phyloP scores from a whole-genome alignment of 2,329 filamentous ascomycete species.

The Paraphaeosphaeria minitans region DNA sequence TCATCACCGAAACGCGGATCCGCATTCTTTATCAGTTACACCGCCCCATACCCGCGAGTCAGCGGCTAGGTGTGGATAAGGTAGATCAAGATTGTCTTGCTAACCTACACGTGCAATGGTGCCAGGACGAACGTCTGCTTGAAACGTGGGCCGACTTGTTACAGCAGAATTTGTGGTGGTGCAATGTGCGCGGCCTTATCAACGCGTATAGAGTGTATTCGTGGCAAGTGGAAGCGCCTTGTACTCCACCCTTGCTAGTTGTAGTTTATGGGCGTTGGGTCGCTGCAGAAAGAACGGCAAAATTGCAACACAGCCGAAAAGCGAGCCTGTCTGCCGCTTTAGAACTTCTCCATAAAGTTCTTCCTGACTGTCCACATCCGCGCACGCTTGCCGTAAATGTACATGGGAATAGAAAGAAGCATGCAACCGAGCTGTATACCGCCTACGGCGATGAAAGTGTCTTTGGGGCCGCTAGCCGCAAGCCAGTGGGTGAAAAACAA shows the following conservation, averaged over 20 bases:
- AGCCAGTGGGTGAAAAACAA: conserved; percentile 77
- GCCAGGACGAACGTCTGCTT: not conserved
- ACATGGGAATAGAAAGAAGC: conserved; percentile 83
- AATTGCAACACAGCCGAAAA: not conserved
- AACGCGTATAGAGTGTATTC: not conserved
- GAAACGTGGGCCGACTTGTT: not conserved
- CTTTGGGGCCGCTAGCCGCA: conserved; percentile 72
- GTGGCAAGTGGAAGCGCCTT: not conserved
- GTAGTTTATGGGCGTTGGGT: not conserved
- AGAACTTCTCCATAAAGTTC: conserved; percentile 84
- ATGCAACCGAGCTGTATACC: conserved; percentile 81
- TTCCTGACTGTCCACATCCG: conserved; percentile 92
- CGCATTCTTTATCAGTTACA: conserved; percentile 5
- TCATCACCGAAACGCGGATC: conserved; percentile 1
- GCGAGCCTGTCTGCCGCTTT: not conserved
- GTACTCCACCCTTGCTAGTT: not conserved
- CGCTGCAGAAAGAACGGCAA: not conserved
- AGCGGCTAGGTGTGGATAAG: conserved; percentile 3
- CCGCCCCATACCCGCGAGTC: not conserved
- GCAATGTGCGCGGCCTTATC: not conserved
- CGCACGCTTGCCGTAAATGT: conserved; percentile 87
- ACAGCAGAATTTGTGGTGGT: not conserved
- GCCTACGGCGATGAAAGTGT: conserved; percentile 81
- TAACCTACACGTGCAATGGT: not conserved
- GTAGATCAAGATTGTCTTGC: not conserved